Percentiles rank a stretch among this genome's conserved stretches.
Conservation (phyloP, 768 basidiomycete species). For the Kwoniella newhampshirensis region DNA sequence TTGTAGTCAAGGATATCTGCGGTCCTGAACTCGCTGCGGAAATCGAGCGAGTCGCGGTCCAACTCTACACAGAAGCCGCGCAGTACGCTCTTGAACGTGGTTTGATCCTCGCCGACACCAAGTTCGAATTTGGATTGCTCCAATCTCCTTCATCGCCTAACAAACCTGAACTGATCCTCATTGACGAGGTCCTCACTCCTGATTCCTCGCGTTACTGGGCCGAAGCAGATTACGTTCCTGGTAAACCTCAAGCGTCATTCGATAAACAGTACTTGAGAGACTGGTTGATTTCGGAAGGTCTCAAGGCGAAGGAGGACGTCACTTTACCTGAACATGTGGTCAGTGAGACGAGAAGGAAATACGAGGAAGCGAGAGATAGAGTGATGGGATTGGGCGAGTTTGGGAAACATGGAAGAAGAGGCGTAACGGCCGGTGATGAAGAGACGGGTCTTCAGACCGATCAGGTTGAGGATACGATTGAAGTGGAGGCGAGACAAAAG, state of each 20-base stretch:
- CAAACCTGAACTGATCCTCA: constrained; percentile 64
- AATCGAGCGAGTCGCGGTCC: constrained; percentile 49
- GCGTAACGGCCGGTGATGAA: constrained; percentile 9
- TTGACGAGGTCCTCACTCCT: constrained; percentile 95
- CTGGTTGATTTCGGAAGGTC: constrained; percentile 76
- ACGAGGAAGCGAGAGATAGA: constrained; percentile 65
- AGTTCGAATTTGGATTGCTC: constrained; percentile 94
- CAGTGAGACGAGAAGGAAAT: constrained; percentile 71
- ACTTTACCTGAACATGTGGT: constrained; percentile 73
- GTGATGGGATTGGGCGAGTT: constrained; percentile 54
- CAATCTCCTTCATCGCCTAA: constrained; percentile 41
- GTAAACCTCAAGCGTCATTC: constrained; percentile 79
- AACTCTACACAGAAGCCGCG: constrained; percentile 63
- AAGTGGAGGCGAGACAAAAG: neutral
- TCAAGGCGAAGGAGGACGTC: constrained; percentile 69
- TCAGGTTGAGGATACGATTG: constrained; percentile 24
- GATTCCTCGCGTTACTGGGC: constrained; percentile 99
- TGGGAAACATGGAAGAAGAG: constrained; percentile 13
- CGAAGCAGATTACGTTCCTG: constrained; percentile 67
- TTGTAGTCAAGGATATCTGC: constrained; percentile 53
- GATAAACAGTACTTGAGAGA: constrained; percentile 97
- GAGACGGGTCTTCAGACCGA: constrained; percentile 20
- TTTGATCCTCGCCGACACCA: constrained; percentile 94
- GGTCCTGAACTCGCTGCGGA: constrained; percentile 51
- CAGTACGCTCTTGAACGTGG: constrained; percentile 70